Evolutionary conservation across 2,329 filamentous ascomycete genomes (phyloP), one percentile per base, ranked within the genome.

Genomic region (Pestalotiopsis sp.): DNA sequence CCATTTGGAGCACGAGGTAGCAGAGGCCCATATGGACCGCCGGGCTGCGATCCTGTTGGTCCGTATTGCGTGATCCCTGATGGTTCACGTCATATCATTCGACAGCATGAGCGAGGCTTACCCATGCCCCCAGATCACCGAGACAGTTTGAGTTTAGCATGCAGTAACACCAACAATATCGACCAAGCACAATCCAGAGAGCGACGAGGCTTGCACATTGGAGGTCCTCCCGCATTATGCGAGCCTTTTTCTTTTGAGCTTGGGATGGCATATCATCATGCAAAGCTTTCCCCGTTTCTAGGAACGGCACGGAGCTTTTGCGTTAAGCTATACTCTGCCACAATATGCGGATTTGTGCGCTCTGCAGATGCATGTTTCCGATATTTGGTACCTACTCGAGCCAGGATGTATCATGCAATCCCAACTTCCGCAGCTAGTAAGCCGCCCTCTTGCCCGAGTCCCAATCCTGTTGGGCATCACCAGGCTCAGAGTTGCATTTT

Each of bases 21-120:
- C 39, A 80, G 78, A 81, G 73, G 73, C 75, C 74, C 74, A 73
- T 77, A 78, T 77, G 74, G 77, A 75, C 71, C 72, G 70, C 75
- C 81, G 77, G 82, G 76, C 77, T 80, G 74, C 70, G 76, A 81
- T 84, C 82, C 81, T 81, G 82, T 83, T 84, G 83, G 83, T 79
- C 79, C 78, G 71, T 73, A 69, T 77, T 76, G 71, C 71, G 73
- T 45, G 70, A 72, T 77, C 76, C 76, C 77, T 76, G 73, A 75
- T 59, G 64, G 67, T 69, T 65, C 57, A 58, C 67, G 72, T 74
- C 39, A 67, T 31, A 31, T 38, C 41, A 67, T 67, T 67, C 66
- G 66, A 67, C 25, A 41, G 57, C 41, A 52, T 49, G 27, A 39
- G 31, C 57, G 57, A 63, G 66, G 66, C 66, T 63, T 63, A 38